Evolutionary conservation across 2,329 filamentous ascomycete genomes (phyloP).

Genomic region (Apiospora rasikravindrae): DNA sequence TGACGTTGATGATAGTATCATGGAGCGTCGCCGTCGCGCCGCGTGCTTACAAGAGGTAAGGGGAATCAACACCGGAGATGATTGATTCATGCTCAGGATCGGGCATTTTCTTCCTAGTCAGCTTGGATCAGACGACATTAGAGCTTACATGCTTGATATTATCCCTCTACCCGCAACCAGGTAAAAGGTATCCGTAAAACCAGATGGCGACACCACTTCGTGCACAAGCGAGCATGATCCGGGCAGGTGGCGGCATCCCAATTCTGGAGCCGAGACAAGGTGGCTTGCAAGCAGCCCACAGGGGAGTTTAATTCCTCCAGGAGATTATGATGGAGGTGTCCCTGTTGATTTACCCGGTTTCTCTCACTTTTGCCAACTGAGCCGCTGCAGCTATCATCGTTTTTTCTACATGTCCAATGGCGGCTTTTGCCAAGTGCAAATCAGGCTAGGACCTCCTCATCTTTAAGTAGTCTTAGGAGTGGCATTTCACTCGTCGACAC

Average conservation of each 20-base stretch:
- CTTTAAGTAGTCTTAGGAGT: neutral
- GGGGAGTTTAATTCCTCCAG: neutral
- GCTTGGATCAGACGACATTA: neutral
- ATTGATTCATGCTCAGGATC: neutral
- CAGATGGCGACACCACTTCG: slow-evolving; percentile 7
- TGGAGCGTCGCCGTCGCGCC: neutral
- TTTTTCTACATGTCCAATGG: neutral
- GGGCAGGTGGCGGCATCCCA: neutral
- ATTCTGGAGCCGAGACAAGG: neutral
- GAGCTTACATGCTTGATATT: neutral
- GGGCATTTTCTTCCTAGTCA: neutral
- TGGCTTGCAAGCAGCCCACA: neutral
- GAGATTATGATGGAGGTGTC: neutral
- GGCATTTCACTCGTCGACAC: neutral
- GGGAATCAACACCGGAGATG: neutral
- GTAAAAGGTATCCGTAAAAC: neutral
- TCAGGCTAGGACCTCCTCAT: neutral
- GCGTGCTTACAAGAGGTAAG: neutral
- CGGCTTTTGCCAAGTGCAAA: neutral
- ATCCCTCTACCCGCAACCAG: neutral
- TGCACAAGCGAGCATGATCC: neutral
- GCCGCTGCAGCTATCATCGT: neutral
- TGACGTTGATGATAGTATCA: neutral
- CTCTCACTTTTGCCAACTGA: neutral
- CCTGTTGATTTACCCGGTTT: slow-evolving; percentile 13